Percentiles rank a stretch among this genome's conserved stretches.
Conservation (phyloP, 2,329 filamentous ascomycete genomes). For the Zelopaecilomyces penicillatus region DNA sequence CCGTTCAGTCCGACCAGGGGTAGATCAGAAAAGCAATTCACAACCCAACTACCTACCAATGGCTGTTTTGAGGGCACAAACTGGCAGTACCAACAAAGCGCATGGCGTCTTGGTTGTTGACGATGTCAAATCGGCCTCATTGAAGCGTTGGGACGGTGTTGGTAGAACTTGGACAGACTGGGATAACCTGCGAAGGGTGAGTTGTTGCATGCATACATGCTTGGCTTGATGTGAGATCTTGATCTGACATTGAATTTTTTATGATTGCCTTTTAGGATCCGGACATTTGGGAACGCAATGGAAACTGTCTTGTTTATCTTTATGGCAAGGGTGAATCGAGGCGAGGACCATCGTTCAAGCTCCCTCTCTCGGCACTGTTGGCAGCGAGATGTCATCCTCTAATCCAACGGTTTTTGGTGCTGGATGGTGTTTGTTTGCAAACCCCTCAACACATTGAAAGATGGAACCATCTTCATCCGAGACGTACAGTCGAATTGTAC, state of each 20-base stretch:
- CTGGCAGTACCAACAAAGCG: constrained; percentile 8
- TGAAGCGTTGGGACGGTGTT: constrained; percentile 45
- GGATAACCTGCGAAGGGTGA: constrained; percentile 40
- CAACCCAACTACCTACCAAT: not conserved
- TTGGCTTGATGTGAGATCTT: too few species aligned
- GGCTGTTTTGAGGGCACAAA: constrained; percentile 7
- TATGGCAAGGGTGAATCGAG: constrained; percentile 57
- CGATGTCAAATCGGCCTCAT: constrained; percentile 11
- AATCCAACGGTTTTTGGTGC: constrained; percentile 42
- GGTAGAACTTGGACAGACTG: constrained; percentile 35
- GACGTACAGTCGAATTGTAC: constrained; percentile 49
- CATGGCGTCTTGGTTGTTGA: constrained; percentile 22
- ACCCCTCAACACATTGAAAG: constrained; percentile 21
- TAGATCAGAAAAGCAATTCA: too few species aligned
- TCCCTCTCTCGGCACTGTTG: constrained; percentile 52
- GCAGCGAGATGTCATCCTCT: constrained; percentile 51
- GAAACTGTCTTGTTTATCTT: constrained; percentile 63
- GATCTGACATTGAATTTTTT: not conserved
- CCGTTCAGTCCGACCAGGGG: too few species aligned
- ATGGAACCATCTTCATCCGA: constrained; percentile 23
- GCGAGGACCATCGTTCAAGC: constrained; percentile 58
- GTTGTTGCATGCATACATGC: constrained; percentile 13
- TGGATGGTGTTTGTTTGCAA: constrained; percentile 18
- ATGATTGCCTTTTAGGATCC: constrained; percentile 45
- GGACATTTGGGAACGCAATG: constrained; percentile 60